These are phyloP conservation scores for Avicennia marina DNA, from an alignment of 257 asterid genomes.

Conservation along the genomic window DNA sequence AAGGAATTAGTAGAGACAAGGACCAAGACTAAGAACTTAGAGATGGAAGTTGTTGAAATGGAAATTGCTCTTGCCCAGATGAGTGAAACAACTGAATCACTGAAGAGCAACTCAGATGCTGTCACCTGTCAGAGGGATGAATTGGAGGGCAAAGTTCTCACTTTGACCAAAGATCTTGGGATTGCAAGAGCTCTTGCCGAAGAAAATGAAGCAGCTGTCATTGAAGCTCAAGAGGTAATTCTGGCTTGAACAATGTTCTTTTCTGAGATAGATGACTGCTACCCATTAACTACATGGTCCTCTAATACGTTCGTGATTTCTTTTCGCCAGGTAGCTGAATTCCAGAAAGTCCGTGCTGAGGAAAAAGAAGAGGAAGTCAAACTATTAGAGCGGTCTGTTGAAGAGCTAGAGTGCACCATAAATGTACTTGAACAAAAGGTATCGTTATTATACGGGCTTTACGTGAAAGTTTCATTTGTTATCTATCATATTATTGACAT, in stretches of 20 bases:
- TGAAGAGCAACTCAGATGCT: conserved; percentile 51
- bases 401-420: conserved; percentile 85
- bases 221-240: conserved; percentile 82
- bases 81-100: conserved; percentile 45
- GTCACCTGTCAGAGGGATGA: conserved; percentile 51
- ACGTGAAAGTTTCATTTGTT: not conserved
- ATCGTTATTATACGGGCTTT: conserved; percentile 1
- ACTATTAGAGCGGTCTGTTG: conserved; percentile 80
- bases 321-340: conserved; percentile 53
- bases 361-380: conserved; percentile 88
- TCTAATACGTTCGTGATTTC: conserved; percentile 15
- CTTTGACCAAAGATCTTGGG: conserved; percentile 57
- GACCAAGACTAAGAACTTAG: conserved; percentile 46
- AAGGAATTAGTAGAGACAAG: conserved; percentile 51
- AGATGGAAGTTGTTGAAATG: conserved; percentile 57
- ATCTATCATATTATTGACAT: not conserved
- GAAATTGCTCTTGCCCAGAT: conserved; percentile 54
- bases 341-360: conserved; percentile 47
- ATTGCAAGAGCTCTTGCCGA: conserved; percentile 58
- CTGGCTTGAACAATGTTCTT: not conserved
- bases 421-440: conserved; percentile 95
- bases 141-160: conserved; percentile 32
- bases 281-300: not conserved
- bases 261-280: not conserved
- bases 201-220: conserved; percentile 60